A percentile compares a stretch with the other conserved stretches of the same genome.
Evolutionary conservation across 306 rosid genomes (phyloP).

Genomic region (Datisca glomerata): DNA sequence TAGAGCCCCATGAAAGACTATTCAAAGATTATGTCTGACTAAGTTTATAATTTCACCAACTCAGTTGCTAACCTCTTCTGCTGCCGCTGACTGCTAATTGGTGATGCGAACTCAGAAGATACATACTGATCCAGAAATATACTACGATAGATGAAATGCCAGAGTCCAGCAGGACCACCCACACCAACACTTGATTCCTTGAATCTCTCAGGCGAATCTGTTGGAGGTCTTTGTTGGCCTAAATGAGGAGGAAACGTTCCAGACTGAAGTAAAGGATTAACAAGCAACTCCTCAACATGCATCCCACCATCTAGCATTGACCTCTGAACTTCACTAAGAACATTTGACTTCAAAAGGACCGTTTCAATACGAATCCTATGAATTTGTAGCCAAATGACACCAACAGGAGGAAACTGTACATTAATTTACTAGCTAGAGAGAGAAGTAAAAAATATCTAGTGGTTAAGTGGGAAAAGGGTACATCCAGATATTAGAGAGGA

Average conservation of each 20-base stretch:
- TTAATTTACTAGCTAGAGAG: not conserved
- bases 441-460: not conserved
- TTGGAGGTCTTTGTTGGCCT: conserved; percentile 41
- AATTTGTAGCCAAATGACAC: conserved; percentile 19
- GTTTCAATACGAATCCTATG: conserved; percentile 67
- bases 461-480: too few relatives aligned
- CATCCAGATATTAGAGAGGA: not conserved
- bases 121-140: conserved; percentile 85
- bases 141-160: conserved; percentile 96
- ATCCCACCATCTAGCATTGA: conserved; percentile 85
- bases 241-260: conserved; percentile 40
- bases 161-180: conserved; percentile 80
- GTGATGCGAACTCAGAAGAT: conserved; percentile 76
- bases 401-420: conserved; percentile 3
- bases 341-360: conserved; percentile 82
- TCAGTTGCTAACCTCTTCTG: conserved; percentile 74
- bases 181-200: conserved; percentile 36
- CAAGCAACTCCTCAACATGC: conserved; percentile 78
- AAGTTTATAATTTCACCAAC: not conserved
- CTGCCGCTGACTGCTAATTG: conserved; percentile 52
- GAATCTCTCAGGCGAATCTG: conserved; percentile 58
- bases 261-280: conserved; percentile 40
- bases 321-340: conserved; percentile 77
- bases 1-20: too few relatives aligned
- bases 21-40: conserved; percentile 3